Percentiles rank a stretch among this genome's conserved stretches.
Conservation (phyloP, 345 rosid genomes). For the Eutrema heterophyllum region DNA sequence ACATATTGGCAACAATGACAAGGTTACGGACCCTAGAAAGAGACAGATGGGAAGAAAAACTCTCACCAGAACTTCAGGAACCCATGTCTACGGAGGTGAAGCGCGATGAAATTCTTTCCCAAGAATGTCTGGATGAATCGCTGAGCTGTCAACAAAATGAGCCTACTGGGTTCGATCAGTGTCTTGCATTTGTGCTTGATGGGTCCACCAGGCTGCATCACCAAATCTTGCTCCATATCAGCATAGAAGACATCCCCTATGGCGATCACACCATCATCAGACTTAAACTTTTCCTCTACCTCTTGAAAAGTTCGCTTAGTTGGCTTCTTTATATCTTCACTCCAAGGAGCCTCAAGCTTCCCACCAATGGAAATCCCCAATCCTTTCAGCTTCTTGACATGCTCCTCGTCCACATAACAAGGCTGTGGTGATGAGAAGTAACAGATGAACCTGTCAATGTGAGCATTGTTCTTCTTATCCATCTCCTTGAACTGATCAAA, state of each 20-base stretch:
- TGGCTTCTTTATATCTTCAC: slow-evolving; percentile 74
- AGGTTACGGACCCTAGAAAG: not conserved
- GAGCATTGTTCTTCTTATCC: slow-evolving; percentile 28
- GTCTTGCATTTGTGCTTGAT: slow-evolving; percentile 84
- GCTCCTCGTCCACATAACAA: slow-evolving; percentile 82
- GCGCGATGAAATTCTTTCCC: slow-evolving; percentile 75
- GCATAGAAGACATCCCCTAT: slow-evolving; percentile 90
- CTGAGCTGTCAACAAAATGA: slow-evolving; percentile 77
- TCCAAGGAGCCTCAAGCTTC: slow-evolving; percentile 77
- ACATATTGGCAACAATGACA: not conserved
- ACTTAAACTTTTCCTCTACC: slow-evolving; percentile 48
- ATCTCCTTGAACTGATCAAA: slow-evolving; percentile 57
- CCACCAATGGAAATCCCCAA: slow-evolving; percentile 66
- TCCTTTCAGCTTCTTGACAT: slow-evolving; percentile 63
- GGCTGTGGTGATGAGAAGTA: slow-evolving; percentile 68
- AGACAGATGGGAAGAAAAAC: not conserved
- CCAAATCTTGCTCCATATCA: slow-evolving; percentile 68
- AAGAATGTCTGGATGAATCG: slow-evolving; percentile 88
- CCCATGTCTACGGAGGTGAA: slow-evolving; percentile 93
- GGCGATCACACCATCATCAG: slow-evolving; percentile 70
- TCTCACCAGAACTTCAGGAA: slow-evolving; percentile 89
- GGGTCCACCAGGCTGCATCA: slow-evolving; percentile 94
- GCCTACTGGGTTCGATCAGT: slow-evolving; percentile 72
- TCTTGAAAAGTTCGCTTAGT: slow-evolving; percentile 51
- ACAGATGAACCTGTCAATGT: slow-evolving; percentile 61